Conservation (phyloP, 139 green algal species). For the Pleodorina starrii region DNA sequence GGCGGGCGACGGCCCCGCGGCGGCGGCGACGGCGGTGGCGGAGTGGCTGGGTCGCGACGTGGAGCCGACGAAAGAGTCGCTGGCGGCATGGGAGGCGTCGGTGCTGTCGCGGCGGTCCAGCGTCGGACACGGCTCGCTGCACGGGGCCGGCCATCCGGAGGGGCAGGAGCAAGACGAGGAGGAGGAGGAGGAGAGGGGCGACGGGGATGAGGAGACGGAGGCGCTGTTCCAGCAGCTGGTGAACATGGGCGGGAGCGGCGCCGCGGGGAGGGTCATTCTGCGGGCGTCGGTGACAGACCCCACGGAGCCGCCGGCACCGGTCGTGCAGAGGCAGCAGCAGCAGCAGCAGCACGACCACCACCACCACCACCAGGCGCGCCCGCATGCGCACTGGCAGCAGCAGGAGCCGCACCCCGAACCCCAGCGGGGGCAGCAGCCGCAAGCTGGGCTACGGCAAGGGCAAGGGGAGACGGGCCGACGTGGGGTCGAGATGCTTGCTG, state of each 20-base stretch:
- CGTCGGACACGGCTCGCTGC: background rate
- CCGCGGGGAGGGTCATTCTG: too few relatives aligned
- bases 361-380: background rate
- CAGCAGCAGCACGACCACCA: background rate
- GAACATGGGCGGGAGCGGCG: too few relatives aligned
- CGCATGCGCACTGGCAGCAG: background rate
- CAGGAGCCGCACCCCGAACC: background rate
- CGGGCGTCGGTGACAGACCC: too few relatives aligned
- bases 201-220: background rate
- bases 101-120: background rate
- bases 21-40: too few relatives aligned
- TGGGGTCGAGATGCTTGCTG: too few relatives aligned
- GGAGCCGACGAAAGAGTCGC: background rate
- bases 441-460: too few relatives aligned
- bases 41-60: background rate
- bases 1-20: too few relatives aligned
- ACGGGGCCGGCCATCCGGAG: background rate
- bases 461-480: too few relatives aligned
- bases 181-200: background rate
- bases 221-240: background rate
- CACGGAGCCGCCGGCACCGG: too few relatives aligned
- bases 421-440: background rate
- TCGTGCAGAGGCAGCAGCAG: background rate
- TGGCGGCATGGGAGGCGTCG: constrained; percentile 1
- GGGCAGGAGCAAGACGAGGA: background rate